Conservation (phyloP, 1,284 basidiomycete genomes). For the Fistulinella cinereoalba region DNA sequence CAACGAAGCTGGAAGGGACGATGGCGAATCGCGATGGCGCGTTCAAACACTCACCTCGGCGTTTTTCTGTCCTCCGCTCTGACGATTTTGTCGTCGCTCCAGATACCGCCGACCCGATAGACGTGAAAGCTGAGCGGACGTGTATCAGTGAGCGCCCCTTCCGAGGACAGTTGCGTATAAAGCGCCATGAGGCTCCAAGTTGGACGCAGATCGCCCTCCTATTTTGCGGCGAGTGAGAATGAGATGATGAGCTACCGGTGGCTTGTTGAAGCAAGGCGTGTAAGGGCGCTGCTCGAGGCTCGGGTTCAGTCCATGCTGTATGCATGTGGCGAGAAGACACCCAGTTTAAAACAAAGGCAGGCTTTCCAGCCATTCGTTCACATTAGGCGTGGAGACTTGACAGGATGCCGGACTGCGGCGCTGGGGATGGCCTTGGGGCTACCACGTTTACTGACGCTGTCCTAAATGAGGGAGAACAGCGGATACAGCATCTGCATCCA, state of each 20-base stretch:
- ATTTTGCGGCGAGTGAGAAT: neutral
- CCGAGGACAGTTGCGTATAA: neutral
- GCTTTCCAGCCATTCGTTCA: neutral
- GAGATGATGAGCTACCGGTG: neutral
- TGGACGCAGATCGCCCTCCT: neutral
- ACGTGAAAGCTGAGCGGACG: conserved; percentile 24
- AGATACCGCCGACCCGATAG: conserved; percentile 29
- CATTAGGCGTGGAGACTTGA: neutral
- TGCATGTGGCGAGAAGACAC: conserved; percentile 2
- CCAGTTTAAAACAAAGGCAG: neutral
- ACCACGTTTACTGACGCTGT: neutral
- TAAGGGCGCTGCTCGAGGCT: neutral
- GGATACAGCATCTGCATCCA: neutral
- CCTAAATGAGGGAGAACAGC: neutral
- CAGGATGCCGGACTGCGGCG: neutral
- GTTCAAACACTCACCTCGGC: conserved; percentile 17
- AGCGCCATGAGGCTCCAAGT: neutral
- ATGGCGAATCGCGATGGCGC: neutral
- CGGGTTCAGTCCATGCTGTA: conserved; percentile 1
- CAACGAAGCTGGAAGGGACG: neutral
- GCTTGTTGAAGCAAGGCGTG: neutral
- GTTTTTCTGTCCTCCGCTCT: conserved; percentile 27
- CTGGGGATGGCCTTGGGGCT: neutral
- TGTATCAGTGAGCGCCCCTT: neutral
- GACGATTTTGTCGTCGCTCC: conserved; percentile 30